Evolutionary conservation across 306 rosid genomes (phyloP), one percentile per base, ranked within the genome.

Genomic region (Hippophae gyantsensis): DNA sequence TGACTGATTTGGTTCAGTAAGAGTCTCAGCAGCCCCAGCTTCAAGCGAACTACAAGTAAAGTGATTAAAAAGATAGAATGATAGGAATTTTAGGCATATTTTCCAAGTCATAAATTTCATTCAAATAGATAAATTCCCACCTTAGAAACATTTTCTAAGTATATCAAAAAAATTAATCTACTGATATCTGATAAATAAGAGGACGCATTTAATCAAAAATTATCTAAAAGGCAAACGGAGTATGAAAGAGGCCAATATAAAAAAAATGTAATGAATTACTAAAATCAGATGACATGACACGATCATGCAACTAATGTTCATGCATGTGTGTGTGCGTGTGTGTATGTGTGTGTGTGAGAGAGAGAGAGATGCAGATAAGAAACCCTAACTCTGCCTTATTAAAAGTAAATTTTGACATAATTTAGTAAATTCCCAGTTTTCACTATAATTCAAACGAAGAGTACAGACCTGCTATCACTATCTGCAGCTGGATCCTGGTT

Each of bases 391-490:
- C 38, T 32, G 5, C 38, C 38, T 32, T 32, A 2, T 32, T 2
- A 32, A 32, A 32, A 32, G 38, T 32, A 32, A 32, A 32, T 4
- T 32, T 32, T 32, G 38, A 32, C 3, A 32, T 32, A 32, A 32
- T 32, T 32, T 32, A 32, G 5, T 32, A 4, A 32, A 32, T 32
- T 32, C 38, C 5, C 38, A 2, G 38, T 32, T 32, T 32, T 32
- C 38, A 32, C 38, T 32, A 12, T 14, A 14, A 48, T n/a, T 48
- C 32, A 26, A 56, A 64, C 42, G 12, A 61, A 46, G 70, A 64
- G 27, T 58, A 72, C 41, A 72, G 46, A 90, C 98, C 96, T 90
- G 45, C 54, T 85, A 66, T 84, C 74, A 69, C 70, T 83, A 44
- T 79, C 74, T 42, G 82, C 63, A 48, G 80, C 54, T 64, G 82